A percentile compares a stretch with the other conserved stretches of the same genome.
phyloP scores from a whole-genome alignment of 2,329 filamentous ascomycete genomes.

The Cryphonectria parasitica region DNA sequence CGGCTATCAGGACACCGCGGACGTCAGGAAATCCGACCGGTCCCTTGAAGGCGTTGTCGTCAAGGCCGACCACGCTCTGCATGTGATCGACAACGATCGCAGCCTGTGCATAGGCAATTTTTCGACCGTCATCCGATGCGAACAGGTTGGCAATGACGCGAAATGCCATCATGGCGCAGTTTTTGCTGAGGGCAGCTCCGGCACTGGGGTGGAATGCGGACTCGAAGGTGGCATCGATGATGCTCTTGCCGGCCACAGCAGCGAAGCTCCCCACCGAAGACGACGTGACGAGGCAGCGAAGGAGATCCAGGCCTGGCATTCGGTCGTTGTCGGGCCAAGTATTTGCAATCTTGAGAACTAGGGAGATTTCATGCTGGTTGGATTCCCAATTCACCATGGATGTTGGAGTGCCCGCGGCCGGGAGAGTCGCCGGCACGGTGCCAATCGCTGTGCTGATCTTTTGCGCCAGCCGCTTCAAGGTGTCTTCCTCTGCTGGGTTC shows the following conservation, averaged over 20 bases:
- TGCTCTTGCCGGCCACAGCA: conserved; percentile 55
- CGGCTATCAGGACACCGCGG: conserved; percentile 80
- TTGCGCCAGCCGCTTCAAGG: conserved; percentile 62
- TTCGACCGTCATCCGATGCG: conserved; percentile 71
- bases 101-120: conserved; percentile 61
- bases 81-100: conserved; percentile 66
- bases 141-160: conserved; percentile 86
- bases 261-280: conserved; percentile 66
- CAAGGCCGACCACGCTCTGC: conserved; percentile 61
- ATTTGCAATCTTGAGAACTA: conserved; percentile 73
- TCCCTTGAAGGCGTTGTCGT: conserved; percentile 49
- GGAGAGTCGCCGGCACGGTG: conserved; percentile 23
- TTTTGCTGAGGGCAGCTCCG: conserved; percentile 65
- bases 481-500: conserved; percentile 70
- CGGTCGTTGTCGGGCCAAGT: conserved; percentile 81
- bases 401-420: conserved; percentile 16
- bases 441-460: conserved; percentile 64
- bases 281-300: conserved; percentile 78
- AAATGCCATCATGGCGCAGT: conserved; percentile 85
- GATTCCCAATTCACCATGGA: conserved; percentile 33
- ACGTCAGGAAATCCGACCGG: conserved; percentile 60
- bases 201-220: conserved; percentile 44
- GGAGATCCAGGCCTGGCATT: conserved; percentile 81
- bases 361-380: conserved; percentile 57
- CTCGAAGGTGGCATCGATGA: conserved; percentile 59